Evolutionary conservation across 1,284 basidiomycete species (phyloP), one percentile per base, ranked within the genome.

Genomic region (Pulveroboletus sp.): DNA sequence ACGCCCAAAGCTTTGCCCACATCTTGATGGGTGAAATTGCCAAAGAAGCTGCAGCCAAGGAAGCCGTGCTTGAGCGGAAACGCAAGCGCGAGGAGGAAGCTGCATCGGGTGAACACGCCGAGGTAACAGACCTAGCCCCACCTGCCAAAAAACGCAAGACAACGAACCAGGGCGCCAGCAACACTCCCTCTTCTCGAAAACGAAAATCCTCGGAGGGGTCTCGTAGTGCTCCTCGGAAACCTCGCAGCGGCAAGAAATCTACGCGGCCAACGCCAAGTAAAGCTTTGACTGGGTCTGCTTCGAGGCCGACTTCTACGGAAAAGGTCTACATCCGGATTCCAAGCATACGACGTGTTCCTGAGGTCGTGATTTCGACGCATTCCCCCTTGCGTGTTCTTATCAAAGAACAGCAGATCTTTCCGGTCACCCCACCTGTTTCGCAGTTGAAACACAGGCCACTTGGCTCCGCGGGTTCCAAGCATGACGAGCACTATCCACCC

Each of bases 1-100:
- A 98, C 68, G 87, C 93, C 5, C 95, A 97, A 72, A 69, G 69
- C 25, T 93, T 95, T 72, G 89, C 90, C 4, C 72, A 74, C 40
- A 71, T 82, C 62, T 68, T 90, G 57, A 78, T 77, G 54, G 77
- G 78, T 26, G 85, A 85, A 70, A 75, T 89, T 29, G 75, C 77
- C 58, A 79, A 77, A 62, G 83, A 85, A 66, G 65, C 69, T 17
- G 72, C 66, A 38, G 76, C 77, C 20, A 86, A 83, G 64, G 80
- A 83, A 65, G 72, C 75, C 20, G 78, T 77, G 2, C 65, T 69
- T 2, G 82, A 84, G 72, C 78, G 75, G 70, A 84, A 80, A 70
- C 75, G 75, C 64, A 78, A 75, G 63, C 74, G 78, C 47, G 80
- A 81, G 52, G 79, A 81, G 55, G 71, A 71, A 56, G 60, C 59